phyloP scores from a whole-genome alignment of 2,329 filamentous ascomycete genomes.

The Erysiphe pulchra region DNA sequence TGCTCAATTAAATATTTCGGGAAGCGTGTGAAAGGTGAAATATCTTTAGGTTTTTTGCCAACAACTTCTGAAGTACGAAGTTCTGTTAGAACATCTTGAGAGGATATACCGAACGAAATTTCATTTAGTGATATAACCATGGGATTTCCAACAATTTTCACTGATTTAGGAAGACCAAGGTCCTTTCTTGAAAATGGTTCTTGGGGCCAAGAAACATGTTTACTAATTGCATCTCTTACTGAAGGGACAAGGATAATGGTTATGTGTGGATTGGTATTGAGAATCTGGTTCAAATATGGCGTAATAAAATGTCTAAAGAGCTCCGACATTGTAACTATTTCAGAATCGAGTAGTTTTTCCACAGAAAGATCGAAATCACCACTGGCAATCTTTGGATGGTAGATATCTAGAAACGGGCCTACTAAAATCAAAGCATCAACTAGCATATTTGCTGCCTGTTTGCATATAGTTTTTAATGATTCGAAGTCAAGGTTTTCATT shows the following conservation, averaged over 20 bases:
- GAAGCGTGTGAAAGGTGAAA: conserved; percentile 27
- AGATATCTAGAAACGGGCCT: conserved; percentile 75
- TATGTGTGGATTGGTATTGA: conserved; percentile 43
- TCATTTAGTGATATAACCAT: conserved; percentile 81
- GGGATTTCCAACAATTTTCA: conserved; percentile 63
- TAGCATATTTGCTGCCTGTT: conserved; percentile 44
- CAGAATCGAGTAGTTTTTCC: conserved; percentile 39
- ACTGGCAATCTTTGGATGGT: conserved; percentile 65
- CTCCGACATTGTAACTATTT: conserved; percentile 55
- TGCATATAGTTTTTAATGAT: conserved; percentile 58
- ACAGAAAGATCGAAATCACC: conserved; percentile 57
- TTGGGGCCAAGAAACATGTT: conserved; percentile 71
- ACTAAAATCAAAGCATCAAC: conserved; percentile 58
- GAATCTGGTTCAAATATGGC: conserved; percentile 44
- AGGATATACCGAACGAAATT: conserved; percentile 53
- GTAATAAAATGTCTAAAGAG: conserved; percentile 66
- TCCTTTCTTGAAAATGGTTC: conserved; percentile 45
- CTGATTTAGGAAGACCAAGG: conserved; percentile 52
- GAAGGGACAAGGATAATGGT: conserved; percentile 68
- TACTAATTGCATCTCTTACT: conserved; percentile 54
- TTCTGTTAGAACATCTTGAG: conserved; percentile 65
- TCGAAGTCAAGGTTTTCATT: conserved; percentile 85
- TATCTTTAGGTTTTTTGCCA: conserved; percentile 25
- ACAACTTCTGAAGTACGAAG: conserved; percentile 48
- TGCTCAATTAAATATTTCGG: conserved; percentile 66